phyloP scores from a whole-genome alignment of 1,284 basidiomycete genomes.

The Rhodotorula sp. region DNA sequence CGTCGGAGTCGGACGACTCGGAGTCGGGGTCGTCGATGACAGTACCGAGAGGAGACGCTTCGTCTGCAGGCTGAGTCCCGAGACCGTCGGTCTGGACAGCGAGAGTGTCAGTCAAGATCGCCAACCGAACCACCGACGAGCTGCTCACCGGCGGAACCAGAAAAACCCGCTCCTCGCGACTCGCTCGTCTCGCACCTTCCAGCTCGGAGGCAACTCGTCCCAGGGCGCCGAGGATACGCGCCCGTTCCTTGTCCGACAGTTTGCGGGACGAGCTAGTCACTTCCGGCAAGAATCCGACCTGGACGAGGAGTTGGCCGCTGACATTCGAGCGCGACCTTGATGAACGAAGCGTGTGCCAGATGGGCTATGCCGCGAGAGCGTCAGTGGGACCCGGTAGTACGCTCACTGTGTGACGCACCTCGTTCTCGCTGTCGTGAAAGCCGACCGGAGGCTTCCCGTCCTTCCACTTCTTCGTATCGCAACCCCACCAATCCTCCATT shows the following conservation, averaged over 20 bases:
- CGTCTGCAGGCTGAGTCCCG: constrained; percentile 57
- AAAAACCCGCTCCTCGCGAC: constrained; percentile 57
- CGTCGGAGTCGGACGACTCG: constrained; percentile 39
- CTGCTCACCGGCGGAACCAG: constrained; percentile 71
- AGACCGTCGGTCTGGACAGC: constrained; percentile 72
- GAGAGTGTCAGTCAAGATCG: not conserved
- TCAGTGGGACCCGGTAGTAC: constrained; percentile 54
- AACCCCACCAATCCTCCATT: constrained; percentile 66
- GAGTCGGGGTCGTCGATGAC: constrained; percentile 4
- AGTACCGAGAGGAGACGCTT: constrained; percentile 20
- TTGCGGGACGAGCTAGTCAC: constrained; percentile 55
- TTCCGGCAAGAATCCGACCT: constrained; percentile 61
- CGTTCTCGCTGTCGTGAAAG: constrained; percentile 25
- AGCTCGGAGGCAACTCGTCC: constrained; percentile 45
- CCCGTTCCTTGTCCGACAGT: constrained; percentile 52
- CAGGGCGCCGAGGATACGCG: constrained; percentile 12
- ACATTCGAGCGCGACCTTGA: constrained; percentile 24
- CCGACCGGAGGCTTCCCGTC: constrained; percentile 41
- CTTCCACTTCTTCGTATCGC: constrained; percentile 54
- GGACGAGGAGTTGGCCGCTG: constrained; percentile 47
- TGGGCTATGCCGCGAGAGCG: constrained; percentile 47
- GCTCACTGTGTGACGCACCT: constrained; percentile 47
- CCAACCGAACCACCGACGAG: not conserved
- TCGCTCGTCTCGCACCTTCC: constrained; percentile 64
- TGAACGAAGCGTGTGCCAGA: constrained; percentile 39